Base-by-base conservation (phyloP, 2,329 filamentous ascomycete species). In the Botrytis fabae region DNA sequence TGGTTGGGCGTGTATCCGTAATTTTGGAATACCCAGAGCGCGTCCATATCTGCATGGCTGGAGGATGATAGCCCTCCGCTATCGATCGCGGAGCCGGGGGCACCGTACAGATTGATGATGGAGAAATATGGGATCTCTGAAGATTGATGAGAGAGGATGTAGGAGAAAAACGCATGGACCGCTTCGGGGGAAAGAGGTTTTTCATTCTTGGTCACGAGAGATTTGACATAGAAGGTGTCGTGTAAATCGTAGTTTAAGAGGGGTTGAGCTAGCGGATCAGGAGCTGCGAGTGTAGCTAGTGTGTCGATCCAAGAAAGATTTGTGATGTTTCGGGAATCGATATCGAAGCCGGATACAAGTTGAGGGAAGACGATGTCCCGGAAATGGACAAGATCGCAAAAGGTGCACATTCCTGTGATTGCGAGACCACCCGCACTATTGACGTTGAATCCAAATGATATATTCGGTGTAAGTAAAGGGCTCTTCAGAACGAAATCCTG, bases 371-470 rank as follows among this genome's bases (percentile, higher is more conserved):
- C 80, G 20, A 78, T 81, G 28, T 75, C 72, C 66, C 81, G 82
- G 79, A 84, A 84, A n/a, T 81, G 80, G 6, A 75, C 74, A 3
- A 79, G 74, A 59, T 78, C 75, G 73, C 77, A 78, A 54, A 82
- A 83, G 68, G 84, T 82, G 77, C 83, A 85, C 72, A 81, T 82
- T 28, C 84, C 84, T 60, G 78, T 79, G 48, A 85, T 75, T 46
- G 75, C 80, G 77, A 82, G 83, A 14, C 60, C 48, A 2, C 74
- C 71, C 9, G 79, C 79, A 32, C 80, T 81, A 69, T 85, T 82
- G 44, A 83, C 78, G 74, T 85, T 83, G 62, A 83, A 80, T 14
- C 83, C 83, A 60, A 83, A 82, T 0, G 82, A 82, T 40, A 84
- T 78, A 57, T 83, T 82, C 70, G 80, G 78, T 69, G 84, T 83